These are phyloP conservation scores for Poterioochromonas sp. DNA, from an alignment of 352 stramenopile genomes.

Conservation along the genomic window DNA sequence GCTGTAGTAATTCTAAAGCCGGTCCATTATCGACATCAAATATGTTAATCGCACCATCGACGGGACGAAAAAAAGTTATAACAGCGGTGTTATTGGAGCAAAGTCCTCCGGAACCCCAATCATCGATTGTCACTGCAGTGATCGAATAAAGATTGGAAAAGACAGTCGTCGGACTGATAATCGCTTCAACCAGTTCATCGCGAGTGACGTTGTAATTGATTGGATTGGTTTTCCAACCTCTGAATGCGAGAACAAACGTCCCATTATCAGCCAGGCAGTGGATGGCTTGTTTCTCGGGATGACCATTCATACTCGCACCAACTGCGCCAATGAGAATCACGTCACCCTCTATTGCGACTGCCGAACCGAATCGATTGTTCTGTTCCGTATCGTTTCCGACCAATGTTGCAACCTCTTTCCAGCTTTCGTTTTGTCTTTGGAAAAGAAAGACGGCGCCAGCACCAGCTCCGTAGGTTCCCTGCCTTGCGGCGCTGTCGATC, in stretches of 20 bases:
- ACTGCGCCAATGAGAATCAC: neutral
- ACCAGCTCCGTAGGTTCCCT: neutral
- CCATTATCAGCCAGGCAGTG: conserved; percentile 9
- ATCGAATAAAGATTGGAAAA: conserved; percentile 11
- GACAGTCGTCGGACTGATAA: neutral
- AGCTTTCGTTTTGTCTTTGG: conserved; percentile 1
- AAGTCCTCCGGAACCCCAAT: neutral
- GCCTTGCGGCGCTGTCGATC: neutral
- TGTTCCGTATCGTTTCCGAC: neutral
- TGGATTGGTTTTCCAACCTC: conserved; percentile 8
- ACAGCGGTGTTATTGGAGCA: neutral
- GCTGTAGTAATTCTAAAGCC: neutral
- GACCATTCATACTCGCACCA: neutral
- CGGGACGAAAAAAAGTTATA: neutral
- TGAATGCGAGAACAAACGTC: neutral
- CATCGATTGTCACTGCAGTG: neutral
- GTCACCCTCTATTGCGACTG: neutral
- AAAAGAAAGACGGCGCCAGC: neutral
- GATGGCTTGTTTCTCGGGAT: conserved; percentile 22
- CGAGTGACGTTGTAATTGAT: conserved; percentile 45
- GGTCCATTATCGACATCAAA: neutral
- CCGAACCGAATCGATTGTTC: neutral
- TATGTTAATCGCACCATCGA: neutral
- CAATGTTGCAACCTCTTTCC: neutral
- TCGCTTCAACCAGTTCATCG: conserved; percentile 37